phyloP scores from a whole-genome alignment of 1,139 yeast species.

The Taiozyma sp. region DNA sequence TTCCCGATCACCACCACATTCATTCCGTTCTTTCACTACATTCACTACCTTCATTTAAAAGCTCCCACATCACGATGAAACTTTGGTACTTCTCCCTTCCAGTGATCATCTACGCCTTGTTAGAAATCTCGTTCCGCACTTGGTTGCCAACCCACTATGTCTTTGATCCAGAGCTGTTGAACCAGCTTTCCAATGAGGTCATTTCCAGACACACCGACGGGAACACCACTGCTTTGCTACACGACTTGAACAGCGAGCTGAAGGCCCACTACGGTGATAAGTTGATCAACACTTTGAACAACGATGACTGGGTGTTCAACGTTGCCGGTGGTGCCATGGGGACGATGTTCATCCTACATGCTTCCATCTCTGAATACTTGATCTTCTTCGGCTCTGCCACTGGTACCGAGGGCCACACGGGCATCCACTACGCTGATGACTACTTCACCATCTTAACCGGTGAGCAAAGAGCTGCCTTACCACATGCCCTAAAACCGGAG shows the following conservation, averaged over 20 bases:
- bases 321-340: slow-evolving; percentile 99
- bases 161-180: slow-evolving; percentile 41
- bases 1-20: too few relatives aligned
- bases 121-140: slow-evolving; percentile 44
- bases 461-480: slow-evolving; percentile 65
- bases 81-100: slow-evolving; percentile 10
- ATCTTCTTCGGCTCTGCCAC: slow-evolving; percentile 85
- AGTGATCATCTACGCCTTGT: slow-evolving; percentile 27
- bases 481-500: slow-evolving; percentile 58
- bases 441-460: slow-evolving; percentile 89
- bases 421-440: slow-evolving; percentile 94
- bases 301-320: slow-evolving; percentile 91
- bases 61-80: background rate
- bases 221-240: slow-evolving; percentile 57
- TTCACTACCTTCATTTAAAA: background rate
- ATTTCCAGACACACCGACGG: slow-evolving; percentile 44
- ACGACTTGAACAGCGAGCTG: slow-evolving; percentile 55
- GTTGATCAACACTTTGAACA: slow-evolving; percentile 61
- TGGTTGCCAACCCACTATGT: slow-evolving; percentile 71
- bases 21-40: background rate
- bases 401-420: slow-evolving; percentile 96
- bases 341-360: slow-evolving; percentile 90
- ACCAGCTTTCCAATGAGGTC: slow-evolving; percentile 10
- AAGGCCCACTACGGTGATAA: slow-evolving; percentile 64
- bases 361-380: slow-evolving; percentile 90